Percentiles rank a stretch among this genome's conserved stretches.
phyloP scores from a whole-genome alignment of 2,329 filamentous ascomycete genomes.

The Emmonsiellopsis sp. region DNA sequence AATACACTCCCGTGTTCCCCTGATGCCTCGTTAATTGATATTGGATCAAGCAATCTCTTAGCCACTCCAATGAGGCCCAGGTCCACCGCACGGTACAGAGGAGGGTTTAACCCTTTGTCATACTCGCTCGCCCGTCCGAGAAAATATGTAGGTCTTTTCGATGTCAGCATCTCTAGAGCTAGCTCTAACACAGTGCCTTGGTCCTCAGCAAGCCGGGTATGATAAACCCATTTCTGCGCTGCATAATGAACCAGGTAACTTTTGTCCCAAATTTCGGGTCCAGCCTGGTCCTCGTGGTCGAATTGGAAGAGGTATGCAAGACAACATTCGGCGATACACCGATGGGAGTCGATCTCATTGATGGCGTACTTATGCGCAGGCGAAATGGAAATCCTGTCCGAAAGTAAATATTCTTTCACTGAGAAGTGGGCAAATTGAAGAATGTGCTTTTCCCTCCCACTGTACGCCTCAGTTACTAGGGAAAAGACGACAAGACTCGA shows the following conservation, averaged over 20 bases:
- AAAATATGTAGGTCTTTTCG: too few species aligned
- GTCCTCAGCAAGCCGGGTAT: neutral
- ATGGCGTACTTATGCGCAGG: constrained; percentile 15
- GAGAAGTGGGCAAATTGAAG: constrained; percentile 16
- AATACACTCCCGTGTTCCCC: neutral
- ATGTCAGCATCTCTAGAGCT: neutral
- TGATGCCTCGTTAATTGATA: neutral
- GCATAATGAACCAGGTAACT: neutral
- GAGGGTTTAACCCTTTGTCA: too few species aligned
- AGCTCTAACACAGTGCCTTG: neutral
- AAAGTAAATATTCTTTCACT: constrained; percentile 15
- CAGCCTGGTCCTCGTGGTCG: neutral
- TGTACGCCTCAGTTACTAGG: constrained; percentile 1
- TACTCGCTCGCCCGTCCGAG: too few species aligned
- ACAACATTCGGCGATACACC: constrained; percentile 14
- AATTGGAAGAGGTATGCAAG: constrained; percentile 18
- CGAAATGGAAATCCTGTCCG: neutral
- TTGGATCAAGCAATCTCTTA: neutral
- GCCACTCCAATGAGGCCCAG: neutral
- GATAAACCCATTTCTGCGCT: neutral
- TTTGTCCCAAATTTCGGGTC: neutral
- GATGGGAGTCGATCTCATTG: constrained; percentile 7
- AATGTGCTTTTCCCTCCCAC: neutral
- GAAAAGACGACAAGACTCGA: constrained; percentile 10
- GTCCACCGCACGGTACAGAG: neutral